Base-by-base conservation (phyloP, 345 rosid genomes). In the Melaleuca quinquenervia region DNA sequence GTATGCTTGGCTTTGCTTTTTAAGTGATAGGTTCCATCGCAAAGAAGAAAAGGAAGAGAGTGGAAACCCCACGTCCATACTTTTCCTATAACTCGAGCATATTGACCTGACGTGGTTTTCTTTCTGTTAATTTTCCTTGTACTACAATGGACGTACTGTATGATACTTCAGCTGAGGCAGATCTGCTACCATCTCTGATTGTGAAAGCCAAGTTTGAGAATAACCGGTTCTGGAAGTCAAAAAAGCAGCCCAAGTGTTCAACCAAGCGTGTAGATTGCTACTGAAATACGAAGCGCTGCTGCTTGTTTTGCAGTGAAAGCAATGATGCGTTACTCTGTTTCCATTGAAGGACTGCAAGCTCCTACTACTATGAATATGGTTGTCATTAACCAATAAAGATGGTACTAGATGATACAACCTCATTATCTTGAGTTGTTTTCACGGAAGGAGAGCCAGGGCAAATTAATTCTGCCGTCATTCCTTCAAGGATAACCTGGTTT, bases 131-230 rank as follows among this genome's bases (percentile, higher is more conserved):
- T 78, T 75, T 50, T 29, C 24, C 52, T 89, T 88, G 70, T 92
- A 95, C 98, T 88, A 90, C 95, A 83, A 85, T 93, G 90, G 87
- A 88, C 36, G 89, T 86, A 36, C 96, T 97, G 5, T 95, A 92
- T 48, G 99, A 95, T 86, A 86, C 87, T 89, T 96, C 98, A 50
- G 97, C 95, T 0, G 98, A 97, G 91, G 94, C 96, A 58, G 98
- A 95, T 86, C 87, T 96, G 91, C 93, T 94, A 20, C 94, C 92
- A 87, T 92, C 94, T 70, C 92, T 97, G 44, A 93, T 94, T 5
- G 91, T 91, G 36, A 96, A 97, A 93, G 97, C 98, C 21, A 92
- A 87, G 90, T 95, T 93, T 20, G 97, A 96, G 92, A 97, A 95
- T 88, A 95, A 93, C 88, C 94, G 97, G 64, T 94, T 88, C 87